Evolutionary conservation across 495 filamentous ascomycete species (phyloP).

Genomic region (Neohortaea acidophila): DNA sequence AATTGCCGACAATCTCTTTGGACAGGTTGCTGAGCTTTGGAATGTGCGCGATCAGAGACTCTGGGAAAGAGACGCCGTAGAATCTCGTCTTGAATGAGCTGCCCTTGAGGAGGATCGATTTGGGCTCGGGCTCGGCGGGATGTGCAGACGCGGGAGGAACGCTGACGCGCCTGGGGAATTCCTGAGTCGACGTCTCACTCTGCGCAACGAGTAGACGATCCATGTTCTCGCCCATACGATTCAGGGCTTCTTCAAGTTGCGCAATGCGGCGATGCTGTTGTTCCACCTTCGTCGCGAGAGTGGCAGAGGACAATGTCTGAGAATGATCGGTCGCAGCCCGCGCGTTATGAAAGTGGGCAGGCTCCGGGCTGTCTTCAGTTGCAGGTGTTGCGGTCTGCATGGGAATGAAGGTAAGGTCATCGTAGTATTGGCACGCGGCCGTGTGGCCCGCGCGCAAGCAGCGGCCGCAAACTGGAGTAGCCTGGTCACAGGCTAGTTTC

Average conservation of each 20-base stretch:
- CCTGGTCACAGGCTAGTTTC: slow-evolving; percentile 20
- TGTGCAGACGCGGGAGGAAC: slow-evolving; percentile 10
- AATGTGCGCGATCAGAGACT: slow-evolving; percentile 8
- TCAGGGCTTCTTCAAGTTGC: slow-evolving; percentile 13
- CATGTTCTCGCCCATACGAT: not conserved
- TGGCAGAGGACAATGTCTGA: slow-evolving; percentile 1
- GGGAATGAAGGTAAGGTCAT: slow-evolving; percentile 3
- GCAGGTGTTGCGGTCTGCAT: not conserved
- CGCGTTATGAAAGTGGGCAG: too few relatives aligned
- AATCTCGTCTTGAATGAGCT: slow-evolving; percentile 18
- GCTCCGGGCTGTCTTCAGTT: not conserved
- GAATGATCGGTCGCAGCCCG: slow-evolving; percentile 6
- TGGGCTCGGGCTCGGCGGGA: slow-evolving; percentile 4
- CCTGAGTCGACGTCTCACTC: not conserved
- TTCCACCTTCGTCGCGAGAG: slow-evolving; percentile 11
- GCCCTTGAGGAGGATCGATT: slow-evolving; percentile 10
- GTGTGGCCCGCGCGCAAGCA: slow-evolving; percentile 16
- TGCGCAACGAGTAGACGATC: not conserved
- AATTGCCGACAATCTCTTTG: slow-evolving; percentile 13
- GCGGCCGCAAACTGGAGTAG: slow-evolving; percentile 14
- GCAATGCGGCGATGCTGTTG: slow-evolving; percentile 14
- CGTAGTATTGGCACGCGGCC: slow-evolving; percentile 12
- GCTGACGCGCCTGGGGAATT: too few relatives aligned
- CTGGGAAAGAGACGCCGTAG: slow-evolving; percentile 9
- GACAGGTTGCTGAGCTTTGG: slow-evolving; percentile 14